phyloP scores from a whole-genome alignment of 2,329 filamentous ascomycete species.

The Epichloe sibirici region DNA sequence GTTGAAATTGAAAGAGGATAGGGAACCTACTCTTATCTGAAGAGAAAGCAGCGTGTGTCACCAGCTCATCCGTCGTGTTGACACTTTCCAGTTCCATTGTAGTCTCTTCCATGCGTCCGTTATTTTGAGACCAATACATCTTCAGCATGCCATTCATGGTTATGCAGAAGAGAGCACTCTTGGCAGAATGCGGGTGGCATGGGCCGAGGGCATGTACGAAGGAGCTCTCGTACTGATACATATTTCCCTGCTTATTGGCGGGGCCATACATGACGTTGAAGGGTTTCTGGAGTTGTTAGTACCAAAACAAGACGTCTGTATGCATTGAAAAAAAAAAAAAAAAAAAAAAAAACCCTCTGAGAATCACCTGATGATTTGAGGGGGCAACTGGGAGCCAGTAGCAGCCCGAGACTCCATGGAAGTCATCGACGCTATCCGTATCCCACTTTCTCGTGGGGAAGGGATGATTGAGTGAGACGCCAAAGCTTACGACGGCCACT shows the following conservation, averaged over 20 bases:
- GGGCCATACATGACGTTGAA: conserved; percentile 44
- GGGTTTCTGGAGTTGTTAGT: conserved; percentile 19
- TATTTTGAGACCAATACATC: conserved; percentile 66
- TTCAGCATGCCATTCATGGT: conserved; percentile 63
- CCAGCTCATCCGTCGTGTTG: conserved; percentile 57
- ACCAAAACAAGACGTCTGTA: neutral
- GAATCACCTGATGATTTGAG: conserved; percentile 25
- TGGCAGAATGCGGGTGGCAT: conserved; percentile 57
- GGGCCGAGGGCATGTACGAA: conserved; percentile 57
- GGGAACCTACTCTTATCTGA: conserved; percentile 54
- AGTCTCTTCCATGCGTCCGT: conserved; percentile 58
- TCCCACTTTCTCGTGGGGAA: conserved; percentile 48
- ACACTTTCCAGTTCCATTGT: conserved; percentile 64
- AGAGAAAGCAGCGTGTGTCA: conserved; percentile 67
- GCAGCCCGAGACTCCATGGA: conserved; percentile 67
- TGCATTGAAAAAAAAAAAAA: neutral
- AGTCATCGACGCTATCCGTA: conserved; percentile 59
- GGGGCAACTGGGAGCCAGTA: conserved; percentile 66
- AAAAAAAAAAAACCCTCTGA: neutral
- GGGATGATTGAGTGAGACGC: conserved; percentile 62
- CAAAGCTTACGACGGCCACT: conserved; percentile 61
- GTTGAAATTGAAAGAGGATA: too few species aligned
- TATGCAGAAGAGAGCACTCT: conserved; percentile 65
- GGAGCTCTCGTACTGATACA: conserved; percentile 59
- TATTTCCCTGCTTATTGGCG: conserved; percentile 46